A percentile compares a stretch with the other conserved stretches of the same genome.
Conservation (phyloP, 495 filamentous ascomycete genomes). For the Cercophora sp. region DNA sequence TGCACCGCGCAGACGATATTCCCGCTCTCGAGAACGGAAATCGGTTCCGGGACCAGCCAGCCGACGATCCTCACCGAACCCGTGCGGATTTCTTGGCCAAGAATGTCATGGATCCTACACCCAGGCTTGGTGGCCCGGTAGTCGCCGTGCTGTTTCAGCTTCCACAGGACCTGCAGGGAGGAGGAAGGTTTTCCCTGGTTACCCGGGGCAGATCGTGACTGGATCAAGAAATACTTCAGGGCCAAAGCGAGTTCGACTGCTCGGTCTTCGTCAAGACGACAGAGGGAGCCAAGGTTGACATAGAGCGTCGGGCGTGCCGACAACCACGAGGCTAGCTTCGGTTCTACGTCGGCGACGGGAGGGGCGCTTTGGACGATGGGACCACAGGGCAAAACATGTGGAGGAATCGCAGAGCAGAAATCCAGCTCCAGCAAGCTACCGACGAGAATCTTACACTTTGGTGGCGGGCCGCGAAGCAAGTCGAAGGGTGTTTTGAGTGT, state of each 20-base stretch:
- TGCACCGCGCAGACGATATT: constrained; percentile 33
- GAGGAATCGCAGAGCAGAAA: not conserved
- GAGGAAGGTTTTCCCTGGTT: not conserved
- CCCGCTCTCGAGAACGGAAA: constrained; percentile 29
- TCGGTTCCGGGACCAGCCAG: constrained; percentile 35
- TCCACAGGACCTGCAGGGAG: constrained; percentile 46
- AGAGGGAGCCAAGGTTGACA: constrained; percentile 33
- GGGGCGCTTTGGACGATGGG: constrained; percentile 40
- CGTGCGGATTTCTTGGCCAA: constrained; percentile 7
- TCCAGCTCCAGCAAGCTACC: too few species aligned
- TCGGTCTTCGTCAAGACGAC: not conserved
- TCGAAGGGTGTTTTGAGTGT: too few species aligned
- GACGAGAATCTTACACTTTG: too few species aligned
- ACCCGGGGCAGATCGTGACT: not conserved
- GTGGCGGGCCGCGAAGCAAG: too few species aligned
- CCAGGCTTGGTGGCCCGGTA: constrained; percentile 5
- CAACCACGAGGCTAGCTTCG: constrained; percentile 35
- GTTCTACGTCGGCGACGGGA: constrained; percentile 25
- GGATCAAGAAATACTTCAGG: constrained; percentile 24
- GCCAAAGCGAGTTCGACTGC: constrained; percentile 28
- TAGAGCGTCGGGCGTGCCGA: constrained; percentile 29
- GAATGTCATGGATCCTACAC: not conserved
- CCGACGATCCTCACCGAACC: constrained; percentile 28
- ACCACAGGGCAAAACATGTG: constrained; percentile 33
- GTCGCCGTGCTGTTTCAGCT: constrained; percentile 22